Evolutionary conservation across 2,329 filamentous ascomycete species (phyloP).

Genomic region (Verticillium isaacii): DNA sequence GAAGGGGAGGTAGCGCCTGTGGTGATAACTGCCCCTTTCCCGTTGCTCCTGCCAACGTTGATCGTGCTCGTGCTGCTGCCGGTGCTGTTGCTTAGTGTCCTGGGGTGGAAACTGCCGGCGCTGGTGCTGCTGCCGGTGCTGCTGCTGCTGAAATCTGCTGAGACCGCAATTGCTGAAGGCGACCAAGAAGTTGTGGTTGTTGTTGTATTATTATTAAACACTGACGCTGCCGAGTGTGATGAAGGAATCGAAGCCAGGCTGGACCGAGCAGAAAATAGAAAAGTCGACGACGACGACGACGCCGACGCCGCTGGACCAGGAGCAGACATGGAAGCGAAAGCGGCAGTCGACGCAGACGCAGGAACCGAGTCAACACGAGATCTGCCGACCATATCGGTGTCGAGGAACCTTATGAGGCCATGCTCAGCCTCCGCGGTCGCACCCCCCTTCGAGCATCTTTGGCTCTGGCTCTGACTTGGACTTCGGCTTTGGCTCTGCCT

Average conservation of each 20-base stretch:
- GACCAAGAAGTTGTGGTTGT: neutral
- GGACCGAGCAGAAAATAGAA: neutral
- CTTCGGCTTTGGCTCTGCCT: neutral
- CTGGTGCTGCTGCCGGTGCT: neutral
- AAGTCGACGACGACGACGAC: neutral
- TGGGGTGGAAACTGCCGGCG: neutral
- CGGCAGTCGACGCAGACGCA: neutral
- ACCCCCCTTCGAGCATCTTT: neutral
- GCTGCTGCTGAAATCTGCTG: neutral
- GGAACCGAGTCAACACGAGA: neutral
- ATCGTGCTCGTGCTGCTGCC: neutral
- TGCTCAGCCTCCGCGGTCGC: conserved; percentile 4
- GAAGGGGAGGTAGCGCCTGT: neutral
- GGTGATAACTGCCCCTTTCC: neutral
- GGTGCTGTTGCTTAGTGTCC: neutral
- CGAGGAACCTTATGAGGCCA: conserved; percentile 13
- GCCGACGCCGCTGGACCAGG: neutral
- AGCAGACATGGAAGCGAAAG: neutral
- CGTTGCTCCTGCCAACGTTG: neutral
- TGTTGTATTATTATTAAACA: neutral
- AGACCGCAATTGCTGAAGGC: neutral
- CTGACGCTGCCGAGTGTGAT: neutral
- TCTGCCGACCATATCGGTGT: conserved; percentile 7
- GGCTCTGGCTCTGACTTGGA: neutral
- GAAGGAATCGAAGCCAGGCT: neutral